phyloP scores from a whole-genome alignment of 2,329 filamentous ascomycete genomes.

The Paraphoma chrysanthemicola region DNA sequence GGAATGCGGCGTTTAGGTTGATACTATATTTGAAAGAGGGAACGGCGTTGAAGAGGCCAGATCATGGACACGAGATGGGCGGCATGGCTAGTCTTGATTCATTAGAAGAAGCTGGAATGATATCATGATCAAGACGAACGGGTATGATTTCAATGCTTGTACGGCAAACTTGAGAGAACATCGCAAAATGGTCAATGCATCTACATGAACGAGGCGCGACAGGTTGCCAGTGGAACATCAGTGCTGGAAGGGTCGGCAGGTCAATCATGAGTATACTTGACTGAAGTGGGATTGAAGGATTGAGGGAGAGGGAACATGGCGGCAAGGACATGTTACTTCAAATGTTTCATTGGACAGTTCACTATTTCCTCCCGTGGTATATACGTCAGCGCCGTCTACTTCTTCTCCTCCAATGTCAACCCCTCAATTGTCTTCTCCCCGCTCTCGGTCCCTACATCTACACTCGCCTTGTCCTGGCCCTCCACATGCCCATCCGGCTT shows the following conservation, averaged over 20 bases:
- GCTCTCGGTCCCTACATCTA: conserved; percentile 50
- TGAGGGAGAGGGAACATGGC: too few species aligned
- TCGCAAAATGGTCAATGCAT: too few species aligned
- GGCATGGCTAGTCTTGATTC: not conserved
- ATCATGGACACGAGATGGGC: conserved; percentile 1
- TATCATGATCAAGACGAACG: not conserved
- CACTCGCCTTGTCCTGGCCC: conserved; percentile 50
- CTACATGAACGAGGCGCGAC: too few species aligned
- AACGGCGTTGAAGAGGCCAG: conserved; percentile 40
- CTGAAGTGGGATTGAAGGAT: too few species aligned
- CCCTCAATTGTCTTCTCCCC: conserved; percentile 43
- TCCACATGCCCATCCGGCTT: conserved; percentile 56
- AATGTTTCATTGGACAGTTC: not conserved
- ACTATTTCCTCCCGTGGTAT: not conserved
- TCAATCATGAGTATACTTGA: too few species aligned
- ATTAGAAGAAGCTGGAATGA: not conserved
- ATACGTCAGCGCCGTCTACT: conserved; percentile 7
- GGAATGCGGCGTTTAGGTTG: conserved; percentile 90
- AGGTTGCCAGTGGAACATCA: too few species aligned
- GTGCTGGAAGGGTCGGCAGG: too few species aligned
- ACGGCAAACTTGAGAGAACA: too few species aligned
- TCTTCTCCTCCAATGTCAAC: conserved; percentile 40
- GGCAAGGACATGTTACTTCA: not conserved
- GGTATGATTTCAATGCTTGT: too few species aligned
- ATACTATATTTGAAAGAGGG: conserved; percentile 75